These are phyloP conservation scores for Zoysia matrella DNA, from an alignment of 202 grass and related monocot genomes.

Conservation along the genomic window DNA sequence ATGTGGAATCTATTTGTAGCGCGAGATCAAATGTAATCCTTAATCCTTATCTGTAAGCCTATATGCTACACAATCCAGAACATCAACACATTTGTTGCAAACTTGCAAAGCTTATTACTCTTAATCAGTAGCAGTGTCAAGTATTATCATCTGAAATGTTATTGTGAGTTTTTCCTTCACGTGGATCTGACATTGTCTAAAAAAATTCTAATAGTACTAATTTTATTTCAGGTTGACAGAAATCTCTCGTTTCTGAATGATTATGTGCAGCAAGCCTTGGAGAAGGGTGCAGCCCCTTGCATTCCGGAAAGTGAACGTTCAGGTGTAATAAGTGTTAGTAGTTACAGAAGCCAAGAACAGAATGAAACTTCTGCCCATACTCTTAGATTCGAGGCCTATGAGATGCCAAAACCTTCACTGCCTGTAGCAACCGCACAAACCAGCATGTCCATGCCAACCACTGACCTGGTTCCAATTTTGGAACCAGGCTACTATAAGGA, in stretches of 20 bases:
- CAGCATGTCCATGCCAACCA: slow-evolving; percentile 44
- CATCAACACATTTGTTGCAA: not conserved
- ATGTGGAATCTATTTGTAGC: slow-evolving; percentile 20
- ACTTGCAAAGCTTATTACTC: not conserved
- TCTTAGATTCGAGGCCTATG: slow-evolving; percentile 96
- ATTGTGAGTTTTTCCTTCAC: slow-evolving; percentile 27
- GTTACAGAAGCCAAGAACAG: slow-evolving; percentile 69
- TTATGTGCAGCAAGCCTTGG: slow-evolving; percentile 87
- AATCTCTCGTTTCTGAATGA: slow-evolving; percentile 75
- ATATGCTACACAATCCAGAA: not conserved
- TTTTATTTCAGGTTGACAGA: slow-evolving; percentile 71
- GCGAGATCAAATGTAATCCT: not conserved
- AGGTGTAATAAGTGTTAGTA: slow-evolving; percentile 60
- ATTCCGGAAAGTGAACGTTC: slow-evolving; percentile 78
- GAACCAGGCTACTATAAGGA: slow-evolving; percentile 74
- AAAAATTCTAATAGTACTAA: slow-evolving; percentile 9
- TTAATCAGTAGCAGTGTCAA: not conserved
- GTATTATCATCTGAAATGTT: slow-evolving; percentile 29
- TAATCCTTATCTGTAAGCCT: not conserved
- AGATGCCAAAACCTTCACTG: slow-evolving; percentile 81
- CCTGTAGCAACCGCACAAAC: slow-evolving; percentile 51
- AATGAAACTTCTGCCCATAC: slow-evolving; percentile 73
- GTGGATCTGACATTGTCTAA: not conserved
- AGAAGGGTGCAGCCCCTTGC: slow-evolving; percentile 84
- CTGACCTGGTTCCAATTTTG: slow-evolving; percentile 75